Evolutionary conservation across 352 stramenopile species (phyloP).

Genomic region (Phytophthora parvispora): DNA sequence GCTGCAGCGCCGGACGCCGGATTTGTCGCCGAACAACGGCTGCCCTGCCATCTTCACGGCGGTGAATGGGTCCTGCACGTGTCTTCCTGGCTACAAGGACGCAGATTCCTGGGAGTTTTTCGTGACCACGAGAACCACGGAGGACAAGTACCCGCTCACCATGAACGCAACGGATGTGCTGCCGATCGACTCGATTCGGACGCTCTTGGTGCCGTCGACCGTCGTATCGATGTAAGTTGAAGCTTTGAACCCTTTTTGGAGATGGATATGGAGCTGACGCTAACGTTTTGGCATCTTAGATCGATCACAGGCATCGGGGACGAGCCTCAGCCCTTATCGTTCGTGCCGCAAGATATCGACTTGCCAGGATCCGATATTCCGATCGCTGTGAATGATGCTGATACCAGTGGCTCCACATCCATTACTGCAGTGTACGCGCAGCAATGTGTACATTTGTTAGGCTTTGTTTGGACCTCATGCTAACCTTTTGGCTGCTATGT

Average conservation of each 20-base stretch:
- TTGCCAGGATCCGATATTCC: constrained; percentile 33
- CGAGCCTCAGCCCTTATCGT: constrained; percentile 27
- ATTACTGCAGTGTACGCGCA: constrained; percentile 34
- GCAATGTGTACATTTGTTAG: background rate
- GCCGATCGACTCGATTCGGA: constrained; percentile 44
- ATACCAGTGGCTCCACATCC: constrained; percentile 19
- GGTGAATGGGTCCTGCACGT: constrained; percentile 58
- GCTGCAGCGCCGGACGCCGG: constrained; percentile 34
- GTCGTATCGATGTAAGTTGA: constrained; percentile 39
- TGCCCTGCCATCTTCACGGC: constrained; percentile 45
- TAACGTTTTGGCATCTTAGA: constrained; percentile 7
- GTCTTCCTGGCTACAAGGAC: constrained; percentile 34
- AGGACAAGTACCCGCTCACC: constrained; percentile 13
- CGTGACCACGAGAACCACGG: constrained; percentile 17
- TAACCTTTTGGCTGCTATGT: constrained; percentile 5
- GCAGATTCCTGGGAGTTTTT: constrained; percentile 42
- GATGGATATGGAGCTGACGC: background rate
- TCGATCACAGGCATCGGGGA: constrained; percentile 30
- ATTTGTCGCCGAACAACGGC: constrained; percentile 38
- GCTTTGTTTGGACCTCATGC: background rate
- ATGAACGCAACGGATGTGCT: constrained; percentile 29
- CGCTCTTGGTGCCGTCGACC: constrained; percentile 42
- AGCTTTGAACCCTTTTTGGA: background rate
- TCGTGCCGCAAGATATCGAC: constrained; percentile 33
- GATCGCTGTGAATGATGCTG: constrained; percentile 32